Evolutionary conservation across 257 asterid species (phyloP).

Genomic region (Plectranthus barbatus): DNA sequence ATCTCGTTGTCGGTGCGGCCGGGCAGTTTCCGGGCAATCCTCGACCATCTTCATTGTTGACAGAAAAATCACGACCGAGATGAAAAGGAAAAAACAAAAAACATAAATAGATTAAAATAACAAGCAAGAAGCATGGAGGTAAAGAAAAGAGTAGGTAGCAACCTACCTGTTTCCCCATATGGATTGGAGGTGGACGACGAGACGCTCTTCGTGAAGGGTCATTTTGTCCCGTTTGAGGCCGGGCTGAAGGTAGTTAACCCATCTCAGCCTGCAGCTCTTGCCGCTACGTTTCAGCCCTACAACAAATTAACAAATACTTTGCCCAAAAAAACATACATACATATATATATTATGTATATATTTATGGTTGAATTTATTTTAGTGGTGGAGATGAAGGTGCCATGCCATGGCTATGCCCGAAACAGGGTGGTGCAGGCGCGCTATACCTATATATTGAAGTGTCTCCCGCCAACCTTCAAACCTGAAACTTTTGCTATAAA

Average conservation of each 20-base stretch:
- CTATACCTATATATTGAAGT: constrained; percentile 48
- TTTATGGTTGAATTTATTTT: no score
- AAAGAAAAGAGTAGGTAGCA: no score
- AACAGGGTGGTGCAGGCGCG: no score
- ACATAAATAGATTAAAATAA: no score
- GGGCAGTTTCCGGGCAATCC: constrained; percentile 73
- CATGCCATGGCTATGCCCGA: no score
- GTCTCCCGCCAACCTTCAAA: constrained; percentile 99
- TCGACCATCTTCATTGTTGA: constrained; percentile 60
- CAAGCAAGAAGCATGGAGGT: no score
- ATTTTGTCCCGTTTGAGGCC: constrained; percentile 76
- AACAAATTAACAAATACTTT: neutral
- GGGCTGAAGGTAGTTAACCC: constrained; percentile 94
- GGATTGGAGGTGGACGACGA: constrained; percentile 65
- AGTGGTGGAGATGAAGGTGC: no score
- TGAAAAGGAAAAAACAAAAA: neutral
- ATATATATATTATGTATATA: no score
- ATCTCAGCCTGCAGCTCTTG: constrained; percentile 90
- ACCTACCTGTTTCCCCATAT: constrained; percentile 92
- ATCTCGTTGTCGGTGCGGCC: constrained; percentile 94
- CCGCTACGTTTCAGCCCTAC: constrained; percentile 89
- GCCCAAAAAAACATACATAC: no score
- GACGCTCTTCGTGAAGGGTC: constrained; percentile 71
- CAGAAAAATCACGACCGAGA: no score
- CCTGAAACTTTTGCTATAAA: constrained; percentile 97